Evolutionary conservation across 2,329 filamentous ascomycete species (phyloP), one percentile per base, ranked within the genome.

Genomic region (Colletotrichum lindemuthianum): DNA sequence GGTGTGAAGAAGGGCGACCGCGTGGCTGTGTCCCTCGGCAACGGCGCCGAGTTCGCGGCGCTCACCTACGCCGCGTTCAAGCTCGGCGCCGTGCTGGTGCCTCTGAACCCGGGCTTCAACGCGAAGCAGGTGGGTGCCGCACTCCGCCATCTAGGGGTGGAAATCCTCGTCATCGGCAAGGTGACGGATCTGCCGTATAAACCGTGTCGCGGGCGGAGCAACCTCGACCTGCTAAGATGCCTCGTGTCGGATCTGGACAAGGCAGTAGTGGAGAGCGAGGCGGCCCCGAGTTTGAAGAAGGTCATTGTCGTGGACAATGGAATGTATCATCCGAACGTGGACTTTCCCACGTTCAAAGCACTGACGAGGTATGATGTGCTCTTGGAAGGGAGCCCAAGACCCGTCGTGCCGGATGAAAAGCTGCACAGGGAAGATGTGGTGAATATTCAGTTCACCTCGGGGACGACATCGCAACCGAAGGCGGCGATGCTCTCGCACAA

Each of bases 381-480:
- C 36, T 70, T 81, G 43, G 66, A 71, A 13, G 69, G 74, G 13
- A 75, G 77, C 0, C 68, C 72, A 2, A 63, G 71, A 0, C 15
- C 74, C 2, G 71, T 87, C 2, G 72, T 66, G 16, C 84, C 85
- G 0, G 81, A 84, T 58, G 59, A 75, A 32, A 79, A 79, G 0
- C 81, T 90, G 1, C 69, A 81, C 13, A 82, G 88, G 0, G 75
- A 86, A 66, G 95, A 98, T 54, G 88, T 91, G 2, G 90, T 96
- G 69, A 98, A 97, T 74, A 97, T 98, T 68, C 95, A 98, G 76
- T 98, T 98, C 80, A 99, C 96, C 0, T 95, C 91, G 0, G 96
- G 95, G n/a, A 98, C 96, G 0, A 98, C 96, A 0, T 92, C 92
- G 1, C 83, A 86, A 72, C 95, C 94, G 24, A 98, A 98, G 79